These are phyloP conservation scores for Penicillium longicatenatum DNA, from an alignment of 495 filamentous ascomycete genomes.

Conservation along the genomic window DNA sequence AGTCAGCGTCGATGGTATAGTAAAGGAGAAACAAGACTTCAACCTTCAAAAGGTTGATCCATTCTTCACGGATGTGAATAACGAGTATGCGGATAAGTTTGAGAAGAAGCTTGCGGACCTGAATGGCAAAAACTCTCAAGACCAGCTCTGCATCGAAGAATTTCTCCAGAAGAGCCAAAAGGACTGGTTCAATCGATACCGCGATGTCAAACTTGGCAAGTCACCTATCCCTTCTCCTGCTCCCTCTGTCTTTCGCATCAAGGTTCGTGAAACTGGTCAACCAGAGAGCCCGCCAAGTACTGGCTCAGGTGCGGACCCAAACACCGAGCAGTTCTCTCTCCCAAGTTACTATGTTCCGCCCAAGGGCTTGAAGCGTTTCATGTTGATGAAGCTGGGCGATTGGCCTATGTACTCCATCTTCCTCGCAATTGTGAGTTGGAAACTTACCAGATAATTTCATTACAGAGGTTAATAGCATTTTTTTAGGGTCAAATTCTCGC, in stretches of 20 bases:
- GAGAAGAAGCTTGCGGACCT: conserved; percentile 60
- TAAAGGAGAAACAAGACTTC: conserved; percentile 60
- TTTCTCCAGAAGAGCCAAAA: conserved; percentile 68
- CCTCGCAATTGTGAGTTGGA: conserved; percentile 36
- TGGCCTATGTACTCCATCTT: conserved; percentile 76
- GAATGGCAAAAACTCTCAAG: conserved; percentile 57
- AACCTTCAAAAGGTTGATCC: conserved; percentile 69
- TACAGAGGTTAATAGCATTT: conserved; percentile 2
- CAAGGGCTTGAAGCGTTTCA: conserved; percentile 58
- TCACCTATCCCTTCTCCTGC: conserved; percentile 33
- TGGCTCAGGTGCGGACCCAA: conserved; percentile 21
- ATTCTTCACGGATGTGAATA: conserved; percentile 67
- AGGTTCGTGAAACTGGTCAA: conserved; percentile 58
- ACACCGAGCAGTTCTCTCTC: conserved; percentile 60
- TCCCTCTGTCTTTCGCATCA: conserved; percentile 48
- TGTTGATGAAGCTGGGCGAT: conserved; percentile 52
- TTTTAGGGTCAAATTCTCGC: conserved; percentile 62
- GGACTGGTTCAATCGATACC: conserved; percentile 65
- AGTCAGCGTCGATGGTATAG: conserved; percentile 53
- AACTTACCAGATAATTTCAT: not conserved
- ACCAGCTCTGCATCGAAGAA: conserved; percentile 65
- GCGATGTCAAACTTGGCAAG: conserved; percentile 56
- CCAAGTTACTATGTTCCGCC: conserved; percentile 66
- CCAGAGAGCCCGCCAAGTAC: not conserved
- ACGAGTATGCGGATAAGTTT: conserved; percentile 61